Conservation (phyloP, 2,329 filamentous ascomycete genomes). For the Lecanicillium sp. region DNA sequence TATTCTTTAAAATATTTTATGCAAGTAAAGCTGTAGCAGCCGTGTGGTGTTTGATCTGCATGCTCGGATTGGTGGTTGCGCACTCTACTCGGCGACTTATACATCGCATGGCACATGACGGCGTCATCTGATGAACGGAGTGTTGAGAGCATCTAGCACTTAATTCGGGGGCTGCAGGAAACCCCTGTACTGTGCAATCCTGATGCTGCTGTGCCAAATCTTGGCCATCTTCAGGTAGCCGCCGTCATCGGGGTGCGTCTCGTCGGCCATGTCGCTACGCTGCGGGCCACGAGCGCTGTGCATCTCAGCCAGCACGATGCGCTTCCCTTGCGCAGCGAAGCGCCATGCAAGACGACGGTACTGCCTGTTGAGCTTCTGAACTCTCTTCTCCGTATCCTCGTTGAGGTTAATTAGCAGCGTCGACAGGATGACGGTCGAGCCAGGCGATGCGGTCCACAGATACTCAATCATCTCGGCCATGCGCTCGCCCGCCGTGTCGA, state of each 20-base stretch:
- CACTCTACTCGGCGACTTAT: no score
- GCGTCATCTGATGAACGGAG: no score
- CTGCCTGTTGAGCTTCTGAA: constrained; percentile 25
- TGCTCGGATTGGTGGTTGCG: no score
- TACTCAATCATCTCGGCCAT: constrained; percentile 27
- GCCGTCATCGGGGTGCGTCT: constrained; percentile 28
- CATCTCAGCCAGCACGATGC: constrained; percentile 33
- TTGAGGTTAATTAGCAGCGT: constrained; percentile 27
- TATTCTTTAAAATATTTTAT: no score
- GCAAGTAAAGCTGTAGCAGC: no score
- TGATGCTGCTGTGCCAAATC: constrained; percentile 24
- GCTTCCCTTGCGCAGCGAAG: constrained; percentile 19
- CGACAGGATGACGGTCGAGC: constrained; percentile 28
- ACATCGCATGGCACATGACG: no score
- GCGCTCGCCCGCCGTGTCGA: constrained; percentile 21
- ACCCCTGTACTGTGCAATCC: constrained; percentile 17
- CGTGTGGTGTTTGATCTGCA: no score
- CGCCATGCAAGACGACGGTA: constrained; percentile 18
- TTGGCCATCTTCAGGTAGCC: constrained; percentile 35
- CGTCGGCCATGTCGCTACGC: constrained; percentile 26
- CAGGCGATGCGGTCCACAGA: constrained; percentile 22
- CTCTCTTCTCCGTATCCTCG: constrained; percentile 17
- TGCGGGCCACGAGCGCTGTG: constrained; percentile 21
- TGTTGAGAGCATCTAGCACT: no score
- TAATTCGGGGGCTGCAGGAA: constrained; percentile 14